A percentile compares a stretch with the other conserved stretches of the same genome.
phyloP scores from a whole-genome alignment of 2,329 filamentous ascomycete species.

The Didymella pomorum region DNA sequence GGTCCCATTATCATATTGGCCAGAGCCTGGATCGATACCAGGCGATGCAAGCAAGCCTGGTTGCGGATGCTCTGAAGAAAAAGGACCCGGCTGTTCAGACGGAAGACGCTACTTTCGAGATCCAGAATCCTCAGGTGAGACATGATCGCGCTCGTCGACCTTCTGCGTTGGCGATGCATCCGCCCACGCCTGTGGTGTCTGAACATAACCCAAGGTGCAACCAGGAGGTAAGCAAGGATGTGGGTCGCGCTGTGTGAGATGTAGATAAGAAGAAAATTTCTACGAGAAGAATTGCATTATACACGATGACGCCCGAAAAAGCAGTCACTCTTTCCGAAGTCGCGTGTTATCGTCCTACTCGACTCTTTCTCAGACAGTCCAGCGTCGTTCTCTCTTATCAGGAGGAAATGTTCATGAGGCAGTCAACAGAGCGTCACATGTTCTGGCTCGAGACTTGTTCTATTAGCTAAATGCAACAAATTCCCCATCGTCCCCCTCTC shows the following conservation, averaged over 20 bases:
- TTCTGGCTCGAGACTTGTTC: too few relatives aligned
- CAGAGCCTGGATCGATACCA: background rate
- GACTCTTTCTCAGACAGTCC: background rate
- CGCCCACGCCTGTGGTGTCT: background rate
- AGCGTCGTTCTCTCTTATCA: background rate
- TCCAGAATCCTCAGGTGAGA: background rate
- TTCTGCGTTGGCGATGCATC: conserved; percentile 4
- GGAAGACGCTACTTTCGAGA: background rate
- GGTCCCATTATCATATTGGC: background rate
- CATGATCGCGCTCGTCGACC: background rate
- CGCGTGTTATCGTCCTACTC: background rate
- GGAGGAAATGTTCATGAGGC: too few relatives aligned
- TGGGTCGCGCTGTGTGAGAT: background rate
- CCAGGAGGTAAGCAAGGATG: background rate
- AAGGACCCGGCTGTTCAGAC: background rate
- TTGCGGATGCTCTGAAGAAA: background rate
- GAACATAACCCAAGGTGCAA: background rate
- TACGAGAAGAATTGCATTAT: background rate
- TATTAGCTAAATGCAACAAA: background rate
- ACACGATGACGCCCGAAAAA: background rate
- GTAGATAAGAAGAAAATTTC: too few relatives aligned
- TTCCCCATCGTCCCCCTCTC: background rate
- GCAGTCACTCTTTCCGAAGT: background rate
- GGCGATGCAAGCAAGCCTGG: background rate
- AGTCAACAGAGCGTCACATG: too few relatives aligned